Evolutionary conservation across 75 land plant genomes (phyloP).

Genomic region (Pinus tabuliformis): DNA sequence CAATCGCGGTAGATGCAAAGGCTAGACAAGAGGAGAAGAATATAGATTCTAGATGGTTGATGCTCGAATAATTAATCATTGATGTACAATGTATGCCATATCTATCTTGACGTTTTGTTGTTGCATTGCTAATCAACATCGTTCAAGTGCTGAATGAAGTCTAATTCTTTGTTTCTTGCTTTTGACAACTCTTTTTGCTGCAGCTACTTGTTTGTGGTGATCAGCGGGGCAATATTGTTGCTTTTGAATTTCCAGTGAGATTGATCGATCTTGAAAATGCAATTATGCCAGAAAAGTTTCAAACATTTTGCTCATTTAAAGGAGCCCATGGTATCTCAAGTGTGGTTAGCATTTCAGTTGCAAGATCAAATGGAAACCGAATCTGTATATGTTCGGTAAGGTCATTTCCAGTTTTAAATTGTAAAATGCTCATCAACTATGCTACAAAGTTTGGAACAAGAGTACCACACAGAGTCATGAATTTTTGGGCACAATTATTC

Average conservation of each 20-base stretch:
- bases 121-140: background rate
- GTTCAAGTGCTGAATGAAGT: background rate
- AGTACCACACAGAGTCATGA: background rate
- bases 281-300: slow-evolving; percentile 16
- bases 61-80: too few relatives aligned
- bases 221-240: slow-evolving; percentile 72
- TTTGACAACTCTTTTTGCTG: slow-evolving; percentile 3
- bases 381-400: slow-evolving; percentile 74
- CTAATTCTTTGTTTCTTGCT: slow-evolving; percentile 14
- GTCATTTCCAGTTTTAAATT: slow-evolving; percentile 1
- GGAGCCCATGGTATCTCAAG: slow-evolving; percentile 97
- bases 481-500: background rate
- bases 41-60: too few relatives aligned
- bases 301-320: slow-evolving; percentile 59
- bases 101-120: too few relatives aligned
- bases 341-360: slow-evolving; percentile 64
- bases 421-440: background rate
- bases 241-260: slow-evolving; percentile 40
- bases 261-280: slow-evolving; percentile 3
- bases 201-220: slow-evolving; percentile 89
- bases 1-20: too few relatives aligned
- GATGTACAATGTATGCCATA: too few relatives aligned
- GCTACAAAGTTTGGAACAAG: slow-evolving; percentile 1
- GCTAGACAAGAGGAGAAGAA: too few relatives aligned
- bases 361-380: slow-evolving; percentile 15